Evolutionary conservation across 2,329 filamentous ascomycete species (phyloP).

Genomic region (Capronia coronata): DNA sequence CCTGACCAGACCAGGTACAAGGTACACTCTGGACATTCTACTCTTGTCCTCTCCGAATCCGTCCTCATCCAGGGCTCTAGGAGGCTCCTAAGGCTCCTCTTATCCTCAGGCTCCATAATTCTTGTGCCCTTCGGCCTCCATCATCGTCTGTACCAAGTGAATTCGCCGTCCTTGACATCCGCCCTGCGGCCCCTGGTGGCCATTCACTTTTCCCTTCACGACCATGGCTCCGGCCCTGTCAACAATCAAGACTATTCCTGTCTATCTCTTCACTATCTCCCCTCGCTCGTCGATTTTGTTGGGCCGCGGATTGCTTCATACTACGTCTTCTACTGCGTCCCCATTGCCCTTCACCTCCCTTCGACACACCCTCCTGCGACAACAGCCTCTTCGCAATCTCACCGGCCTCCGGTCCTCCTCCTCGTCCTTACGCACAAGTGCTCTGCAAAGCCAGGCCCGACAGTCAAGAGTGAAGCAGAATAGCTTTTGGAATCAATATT

Average conservation of each 20-base stretch:
- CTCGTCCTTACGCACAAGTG: background rate
- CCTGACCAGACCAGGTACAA: too few species aligned
- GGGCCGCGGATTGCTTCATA: background rate
- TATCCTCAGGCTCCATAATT: background rate
- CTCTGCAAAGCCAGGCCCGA: background rate
- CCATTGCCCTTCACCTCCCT: background rate
- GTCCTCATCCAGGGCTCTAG: too few species aligned
- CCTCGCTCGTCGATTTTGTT: slow-evolving; percentile 3
- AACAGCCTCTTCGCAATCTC: background rate
- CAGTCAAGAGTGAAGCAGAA: background rate
- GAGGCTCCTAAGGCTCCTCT: too few species aligned
- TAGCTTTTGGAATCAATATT: slow-evolving; percentile 4
- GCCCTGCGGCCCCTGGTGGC: slow-evolving; percentile 8
- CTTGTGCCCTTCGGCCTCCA: background rate
- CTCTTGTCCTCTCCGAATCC: too few species aligned
- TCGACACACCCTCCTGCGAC: slow-evolving; percentile 4
- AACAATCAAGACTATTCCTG: slow-evolving; percentile 20
- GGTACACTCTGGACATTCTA: too few species aligned
- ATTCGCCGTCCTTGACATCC: background rate
- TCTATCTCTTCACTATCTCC: slow-evolving; percentile 6
- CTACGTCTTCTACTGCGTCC: background rate
- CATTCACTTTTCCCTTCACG: slow-evolving; percentile 1
- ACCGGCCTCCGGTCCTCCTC: background rate
- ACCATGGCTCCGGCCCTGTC: slow-evolving; percentile 18
- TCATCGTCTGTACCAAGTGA: background rate